A percentile compares a stretch with the other conserved stretches of the same genome.
phyloP scores from a whole-genome alignment of 192 early-diverging fungal genomes.

The Coemansia sp. region DNA sequence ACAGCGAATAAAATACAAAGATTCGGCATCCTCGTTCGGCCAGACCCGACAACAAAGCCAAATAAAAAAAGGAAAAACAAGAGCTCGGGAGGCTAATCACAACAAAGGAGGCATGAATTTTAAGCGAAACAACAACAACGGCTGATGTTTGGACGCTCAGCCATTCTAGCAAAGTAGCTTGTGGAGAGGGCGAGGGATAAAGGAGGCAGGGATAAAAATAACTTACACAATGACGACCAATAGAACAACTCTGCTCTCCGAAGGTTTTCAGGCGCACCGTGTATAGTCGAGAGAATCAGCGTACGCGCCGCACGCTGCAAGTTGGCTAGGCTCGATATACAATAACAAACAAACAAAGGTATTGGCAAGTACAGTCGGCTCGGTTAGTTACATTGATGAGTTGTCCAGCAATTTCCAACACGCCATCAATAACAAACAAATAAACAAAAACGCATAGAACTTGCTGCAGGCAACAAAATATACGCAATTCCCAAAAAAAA shows the following conservation, averaged over 20 bases:
- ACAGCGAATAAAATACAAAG: not conserved
- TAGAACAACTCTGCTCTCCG: constrained; percentile 47
- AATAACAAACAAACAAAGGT: not conserved
- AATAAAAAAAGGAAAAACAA: not conserved
- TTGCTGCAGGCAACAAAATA: not conserved
- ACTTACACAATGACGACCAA: constrained; percentile 53
- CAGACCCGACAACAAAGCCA: not conserved
- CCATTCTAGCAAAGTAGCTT: not conserved
- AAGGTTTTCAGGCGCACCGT: constrained; percentile 37
- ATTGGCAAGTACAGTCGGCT: not conserved
- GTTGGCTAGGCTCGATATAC: constrained; percentile 21
- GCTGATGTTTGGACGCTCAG: no score
- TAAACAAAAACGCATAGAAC: not conserved
- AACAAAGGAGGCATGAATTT: not conserved
- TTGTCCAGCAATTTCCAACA: not conserved
- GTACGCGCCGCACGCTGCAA: constrained; percentile 53
- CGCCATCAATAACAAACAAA: not conserved
- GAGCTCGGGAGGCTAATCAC: not conserved
- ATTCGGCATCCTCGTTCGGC: not conserved
- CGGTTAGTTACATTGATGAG: not conserved
- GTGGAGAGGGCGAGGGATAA: not conserved
- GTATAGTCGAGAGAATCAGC: constrained; percentile 45
- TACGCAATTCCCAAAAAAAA: not conserved
- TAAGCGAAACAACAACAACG: not conserved
- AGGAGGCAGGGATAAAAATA: not conserved